Conservation (phyloP, 495 filamentous ascomycete species). For the Talaromyces stipitatus region DNA sequence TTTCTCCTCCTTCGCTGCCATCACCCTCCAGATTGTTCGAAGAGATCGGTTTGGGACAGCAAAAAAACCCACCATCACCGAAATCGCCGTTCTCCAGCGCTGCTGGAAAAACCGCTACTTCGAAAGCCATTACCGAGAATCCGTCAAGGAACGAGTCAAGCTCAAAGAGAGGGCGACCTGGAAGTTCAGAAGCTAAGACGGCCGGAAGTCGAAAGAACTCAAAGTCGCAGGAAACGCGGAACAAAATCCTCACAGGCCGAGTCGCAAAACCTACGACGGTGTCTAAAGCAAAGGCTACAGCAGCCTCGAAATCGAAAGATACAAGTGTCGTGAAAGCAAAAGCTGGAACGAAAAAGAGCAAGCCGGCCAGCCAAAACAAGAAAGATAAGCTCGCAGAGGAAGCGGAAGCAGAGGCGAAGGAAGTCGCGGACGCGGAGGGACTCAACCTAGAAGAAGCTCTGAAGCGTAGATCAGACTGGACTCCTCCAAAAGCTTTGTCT, state of each 20-base stretch:
- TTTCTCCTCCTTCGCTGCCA: constrained; percentile 23
- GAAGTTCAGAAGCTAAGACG: constrained; percentile 9
- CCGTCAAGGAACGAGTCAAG: not conserved
- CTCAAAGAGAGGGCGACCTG: not conserved
- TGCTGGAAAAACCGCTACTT: not conserved
- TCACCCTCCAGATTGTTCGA: constrained; percentile 30
- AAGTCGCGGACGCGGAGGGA: constrained; percentile 14
- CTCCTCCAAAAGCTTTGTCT: constrained; percentile 25
- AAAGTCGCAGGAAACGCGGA: constrained; percentile 16
- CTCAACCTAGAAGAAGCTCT: constrained; percentile 28
- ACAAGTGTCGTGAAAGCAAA: not conserved
- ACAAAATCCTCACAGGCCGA: constrained; percentile 21
- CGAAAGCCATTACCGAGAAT: not conserved
- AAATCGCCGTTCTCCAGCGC: not conserved
- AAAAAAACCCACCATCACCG: constrained; percentile 3
- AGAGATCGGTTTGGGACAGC: constrained; percentile 5
- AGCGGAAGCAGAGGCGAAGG: not conserved
- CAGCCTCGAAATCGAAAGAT: not conserved
- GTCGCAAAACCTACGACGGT: not conserved
- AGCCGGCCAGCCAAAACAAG: constrained; percentile 8
- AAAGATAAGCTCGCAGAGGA: constrained; percentile 7
- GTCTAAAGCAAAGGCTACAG: not conserved
- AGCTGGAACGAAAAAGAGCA: constrained; percentile 5
- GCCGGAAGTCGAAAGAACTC: constrained; percentile 12
- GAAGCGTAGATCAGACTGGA: constrained; percentile 37